Percentiles rank a stretch among this genome's conserved stretches.
These are phyloP conservation scores for Cardamine chenopodiifolia DNA, from an alignment of 345 rosid genomes.

Conservation along the genomic window DNA sequence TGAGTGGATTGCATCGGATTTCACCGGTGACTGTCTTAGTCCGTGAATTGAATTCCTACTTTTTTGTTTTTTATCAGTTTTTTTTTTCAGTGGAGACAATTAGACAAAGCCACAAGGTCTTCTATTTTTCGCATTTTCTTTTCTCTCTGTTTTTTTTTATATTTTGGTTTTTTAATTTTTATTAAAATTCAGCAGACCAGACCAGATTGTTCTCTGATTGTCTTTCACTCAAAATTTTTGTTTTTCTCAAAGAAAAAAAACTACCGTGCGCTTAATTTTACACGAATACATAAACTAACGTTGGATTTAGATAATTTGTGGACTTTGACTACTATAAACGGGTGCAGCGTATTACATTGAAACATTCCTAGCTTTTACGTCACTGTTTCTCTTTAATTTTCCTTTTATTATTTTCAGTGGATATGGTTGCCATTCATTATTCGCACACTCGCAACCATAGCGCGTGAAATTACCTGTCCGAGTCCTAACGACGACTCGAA, in stretches of 20 bases:
- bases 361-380: slow-evolving; percentile 20
- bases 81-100: slow-evolving; percentile 37
- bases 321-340: slow-evolving; percentile 24
- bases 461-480: background rate
- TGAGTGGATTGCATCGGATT: slow-evolving; percentile 63
- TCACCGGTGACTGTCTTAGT: slow-evolving; percentile 24
- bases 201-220: slow-evolving; percentile 39
- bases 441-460: background rate
- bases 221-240: slow-evolving; percentile 23
- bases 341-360: slow-evolving; percentile 2
- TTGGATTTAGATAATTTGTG: background rate
- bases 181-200: slow-evolving; percentile 21
- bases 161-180: background rate
- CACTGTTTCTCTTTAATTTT: slow-evolving; percentile 18
- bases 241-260: background rate
- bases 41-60: slow-evolving; percentile 31
- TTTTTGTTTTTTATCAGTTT: background rate
- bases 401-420: background rate
- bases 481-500: background rate
- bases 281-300: slow-evolving; percentile 17
- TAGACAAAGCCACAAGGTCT: slow-evolving; percentile 37
- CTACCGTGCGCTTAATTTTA: slow-evolving; percentile 9
- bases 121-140: background rate
- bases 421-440: slow-evolving; percentile 18
- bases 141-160: background rate